Evolutionary conservation across 805 yeast genomes (phyloP).

Genomic region (Schizosaccharomyces osmophilus): DNA sequence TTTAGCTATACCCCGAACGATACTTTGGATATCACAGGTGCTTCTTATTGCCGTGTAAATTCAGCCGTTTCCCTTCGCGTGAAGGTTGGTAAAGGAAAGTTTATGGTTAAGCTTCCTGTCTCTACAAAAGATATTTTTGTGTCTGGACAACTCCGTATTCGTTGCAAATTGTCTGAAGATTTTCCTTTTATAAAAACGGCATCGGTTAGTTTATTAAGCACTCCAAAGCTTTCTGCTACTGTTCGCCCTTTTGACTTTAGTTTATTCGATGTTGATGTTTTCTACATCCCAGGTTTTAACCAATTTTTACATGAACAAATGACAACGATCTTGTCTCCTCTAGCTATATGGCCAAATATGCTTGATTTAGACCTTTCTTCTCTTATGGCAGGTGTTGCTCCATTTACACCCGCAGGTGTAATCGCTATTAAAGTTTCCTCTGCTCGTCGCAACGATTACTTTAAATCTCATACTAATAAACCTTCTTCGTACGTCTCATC

Average conservation of each 20-base stretch:
- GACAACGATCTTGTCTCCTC: slow-evolving; percentile 65
- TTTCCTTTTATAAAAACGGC: slow-evolving; percentile 88
- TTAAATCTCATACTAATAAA: slow-evolving; percentile 46
- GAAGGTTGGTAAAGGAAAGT: slow-evolving; percentile 46
- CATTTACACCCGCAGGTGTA: slow-evolving; percentile 68
- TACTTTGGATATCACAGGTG: slow-evolving; percentile 54
- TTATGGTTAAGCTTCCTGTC: slow-evolving; percentile 39
- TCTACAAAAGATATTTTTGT: slow-evolving; percentile 59
- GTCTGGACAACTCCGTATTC: slow-evolving; percentile 45
- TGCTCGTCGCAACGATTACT: slow-evolving; percentile 47
- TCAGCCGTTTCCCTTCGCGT: slow-evolving; percentile 57
- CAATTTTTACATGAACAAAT: slow-evolving; percentile 67
- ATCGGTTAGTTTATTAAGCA: slow-evolving; percentile 58
- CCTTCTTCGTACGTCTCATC: slow-evolving; percentile 72
- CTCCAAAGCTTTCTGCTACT: slow-evolving; percentile 72
- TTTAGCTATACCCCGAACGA: slow-evolving; percentile 84
- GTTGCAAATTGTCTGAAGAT: slow-evolving; percentile 68
- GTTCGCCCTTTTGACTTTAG: slow-evolving; percentile 57
- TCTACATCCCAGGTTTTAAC: slow-evolving; percentile 67
- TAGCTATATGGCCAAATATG: slow-evolving; percentile 69
- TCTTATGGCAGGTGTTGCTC: slow-evolving; percentile 56
- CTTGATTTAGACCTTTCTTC: slow-evolving; percentile 84
- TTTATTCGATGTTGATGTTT: slow-evolving; percentile 65
- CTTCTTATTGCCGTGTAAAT: slow-evolving; percentile 65
- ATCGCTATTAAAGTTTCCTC: slow-evolving; percentile 40